Evolutionary conservation across 495 filamentous ascomycete genomes (phyloP).

Genomic region (Viridothelium virens): DNA sequence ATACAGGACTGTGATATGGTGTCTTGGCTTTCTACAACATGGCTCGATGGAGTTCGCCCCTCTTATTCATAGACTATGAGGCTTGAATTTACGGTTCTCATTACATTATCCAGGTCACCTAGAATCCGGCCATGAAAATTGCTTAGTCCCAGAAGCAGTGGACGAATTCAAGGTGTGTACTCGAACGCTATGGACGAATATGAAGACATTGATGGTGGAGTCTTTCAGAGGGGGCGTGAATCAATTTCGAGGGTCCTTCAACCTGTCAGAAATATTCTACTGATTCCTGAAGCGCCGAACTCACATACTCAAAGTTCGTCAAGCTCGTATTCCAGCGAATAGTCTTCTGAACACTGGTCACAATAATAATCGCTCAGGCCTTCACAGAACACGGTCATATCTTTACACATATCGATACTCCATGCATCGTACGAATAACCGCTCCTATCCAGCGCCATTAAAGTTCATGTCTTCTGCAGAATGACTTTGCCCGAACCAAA

Average conservation of each 20-base stretch:
- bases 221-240: too few relatives aligned
- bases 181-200: too few relatives aligned
- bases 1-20: too few relatives aligned
- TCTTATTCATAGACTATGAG: too few relatives aligned
- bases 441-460: not conserved
- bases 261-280: not conserved
- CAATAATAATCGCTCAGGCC: conserved; percentile 7
- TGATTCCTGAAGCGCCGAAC: not conserved
- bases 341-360: not conserved
- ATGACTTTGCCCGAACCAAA: not conserved
- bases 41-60: too few relatives aligned
- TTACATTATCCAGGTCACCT: too few relatives aligned
- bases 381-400: conserved; percentile 24
- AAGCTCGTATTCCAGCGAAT: not conserved
- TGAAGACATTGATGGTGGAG: too few relatives aligned
- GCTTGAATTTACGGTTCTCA: too few relatives aligned
- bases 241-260: not conserved
- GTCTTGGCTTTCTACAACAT: too few relatives aligned
- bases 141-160: too few relatives aligned
- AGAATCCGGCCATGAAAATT: too few relatives aligned
- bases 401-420: conserved; percentile 36
- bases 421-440: conserved; percentile 35
- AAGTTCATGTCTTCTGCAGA: not conserved
- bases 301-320: not conserved
- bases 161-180: too few relatives aligned